A percentile compares a stretch with the other conserved stretches of the same genome.
Evolutionary conservation across 169 alveolate genomes (phyloP).

Genomic region (Plasmodium adleri): DNA sequence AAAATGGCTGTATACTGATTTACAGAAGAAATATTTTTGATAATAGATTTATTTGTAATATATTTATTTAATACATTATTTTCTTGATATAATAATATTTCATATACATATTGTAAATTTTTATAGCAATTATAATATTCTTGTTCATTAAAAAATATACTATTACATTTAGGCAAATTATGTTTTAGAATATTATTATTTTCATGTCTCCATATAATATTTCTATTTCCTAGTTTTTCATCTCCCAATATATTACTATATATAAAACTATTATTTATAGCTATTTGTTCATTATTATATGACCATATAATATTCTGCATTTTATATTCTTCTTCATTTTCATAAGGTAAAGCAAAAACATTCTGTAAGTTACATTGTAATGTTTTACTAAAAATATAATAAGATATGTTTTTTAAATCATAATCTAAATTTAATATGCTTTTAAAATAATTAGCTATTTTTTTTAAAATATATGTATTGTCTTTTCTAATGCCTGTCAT

Average conservation of each 20-base stretch:
- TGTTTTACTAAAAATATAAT: slow-evolving; percentile 42
- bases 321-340: slow-evolving; percentile 5
- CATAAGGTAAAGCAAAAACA: not conserved
- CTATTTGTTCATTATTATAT: slow-evolving; percentile 22
- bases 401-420: slow-evolving; percentile 21
- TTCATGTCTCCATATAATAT: slow-evolving; percentile 34
- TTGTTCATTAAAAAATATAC: slow-evolving; percentile 14
- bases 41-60: slow-evolving; percentile 3
- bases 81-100: slow-evolving; percentile 20
- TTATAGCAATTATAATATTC: slow-evolving; percentile 21
- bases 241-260: not conserved
- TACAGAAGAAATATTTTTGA: slow-evolving; percentile 31
- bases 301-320: not conserved
- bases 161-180: slow-evolving; percentile 13
- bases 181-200: slow-evolving; percentile 7
- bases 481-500: slow-evolving; percentile 11
- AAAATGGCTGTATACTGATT: slow-evolving; percentile 17
- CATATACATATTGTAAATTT: slow-evolving; percentile 20
- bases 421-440: slow-evolving; percentile 1
- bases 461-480: not conserved
- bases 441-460: slow-evolving; percentile 27
- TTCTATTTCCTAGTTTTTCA: slow-evolving; percentile 4
- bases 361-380: slow-evolving; percentile 26
- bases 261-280: slow-evolving; percentile 5
- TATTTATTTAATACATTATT: not conserved